These are phyloP conservation scores for Pseudogymnoascus sp. DNA, from an alignment of 2,329 filamentous ascomycete species.

Conservation along the genomic window DNA sequence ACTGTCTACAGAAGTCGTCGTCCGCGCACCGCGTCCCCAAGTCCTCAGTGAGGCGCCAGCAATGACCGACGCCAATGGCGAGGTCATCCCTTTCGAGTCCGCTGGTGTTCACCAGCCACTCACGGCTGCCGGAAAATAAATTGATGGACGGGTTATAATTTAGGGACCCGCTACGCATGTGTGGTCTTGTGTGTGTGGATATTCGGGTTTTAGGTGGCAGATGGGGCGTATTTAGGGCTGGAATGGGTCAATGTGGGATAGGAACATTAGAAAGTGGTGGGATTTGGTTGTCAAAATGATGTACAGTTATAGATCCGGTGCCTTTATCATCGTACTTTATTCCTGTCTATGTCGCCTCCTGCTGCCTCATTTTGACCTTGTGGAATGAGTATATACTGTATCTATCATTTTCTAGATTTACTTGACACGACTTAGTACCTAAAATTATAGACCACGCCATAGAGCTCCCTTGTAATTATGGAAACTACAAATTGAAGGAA, in stretches of 20 bases:
- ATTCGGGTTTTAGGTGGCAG: background rate
- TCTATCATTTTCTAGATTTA: too few relatives aligned
- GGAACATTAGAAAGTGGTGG: background rate
- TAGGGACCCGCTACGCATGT: background rate
- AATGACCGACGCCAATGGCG: background rate
- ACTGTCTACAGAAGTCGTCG: background rate
- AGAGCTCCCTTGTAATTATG: background rate
- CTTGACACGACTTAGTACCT: background rate
- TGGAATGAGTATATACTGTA: background rate
- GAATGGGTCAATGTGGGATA: background rate
- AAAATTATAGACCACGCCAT: background rate
- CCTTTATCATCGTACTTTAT: background rate
- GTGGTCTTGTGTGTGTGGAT: background rate
- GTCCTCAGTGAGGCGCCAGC: background rate
- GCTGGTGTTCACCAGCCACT: background rate
- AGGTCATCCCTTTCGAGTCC: background rate
- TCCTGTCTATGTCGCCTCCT: background rate
- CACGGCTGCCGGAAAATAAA: background rate
- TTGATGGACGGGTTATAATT: background rate
- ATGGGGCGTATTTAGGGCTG: background rate
- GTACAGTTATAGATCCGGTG: background rate
- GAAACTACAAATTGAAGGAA: background rate
- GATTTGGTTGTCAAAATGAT: constrained; percentile 1
- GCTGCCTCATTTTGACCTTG: background rate
- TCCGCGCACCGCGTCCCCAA: background rate